phyloP scores from a whole-genome alignment of 768 basidiomycete genomes.

The Mycena rebaudengoi region DNA sequence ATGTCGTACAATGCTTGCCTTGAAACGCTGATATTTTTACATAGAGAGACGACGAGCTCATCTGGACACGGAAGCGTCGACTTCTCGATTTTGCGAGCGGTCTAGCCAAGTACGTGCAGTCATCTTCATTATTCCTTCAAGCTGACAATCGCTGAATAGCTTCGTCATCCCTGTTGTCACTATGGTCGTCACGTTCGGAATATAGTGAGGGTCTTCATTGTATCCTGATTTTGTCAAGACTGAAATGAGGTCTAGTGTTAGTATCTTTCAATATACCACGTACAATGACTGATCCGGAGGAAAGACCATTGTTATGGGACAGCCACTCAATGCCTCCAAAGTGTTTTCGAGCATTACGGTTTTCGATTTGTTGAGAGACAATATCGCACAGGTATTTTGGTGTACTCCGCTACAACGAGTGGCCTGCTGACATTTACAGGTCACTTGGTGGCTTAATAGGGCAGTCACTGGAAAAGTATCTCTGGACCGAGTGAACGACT shows the following conservation, averaged over 20 bases:
- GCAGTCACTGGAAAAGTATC: constrained; percentile 63
- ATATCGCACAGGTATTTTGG: neutral
- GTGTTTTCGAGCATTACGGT: constrained; percentile 63
- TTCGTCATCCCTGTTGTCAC: too few relatives aligned
- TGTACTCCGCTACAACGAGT: constrained; percentile 38
- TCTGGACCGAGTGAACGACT: constrained; percentile 59
- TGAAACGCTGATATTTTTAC: too few relatives aligned
- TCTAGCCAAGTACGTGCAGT: too few relatives aligned
- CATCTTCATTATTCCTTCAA: too few relatives aligned
- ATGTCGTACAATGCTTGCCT: constrained; percentile 56
- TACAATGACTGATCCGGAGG: neutral
- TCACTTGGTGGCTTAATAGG: constrained; percentile 7
- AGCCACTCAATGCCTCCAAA: constrained; percentile 47
- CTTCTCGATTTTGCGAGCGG: too few relatives aligned
- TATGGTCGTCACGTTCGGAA: too few relatives aligned
- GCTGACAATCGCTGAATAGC: too few relatives aligned
- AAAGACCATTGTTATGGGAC: constrained; percentile 48
- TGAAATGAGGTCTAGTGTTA: neutral
- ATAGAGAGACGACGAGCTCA: constrained; percentile 62
- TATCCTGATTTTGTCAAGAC: too few relatives aligned
- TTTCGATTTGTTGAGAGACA: constrained; percentile 62
- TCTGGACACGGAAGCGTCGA: too few relatives aligned
- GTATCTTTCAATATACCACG: neutral
- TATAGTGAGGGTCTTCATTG: too few relatives aligned
- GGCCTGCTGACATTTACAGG: constrained; percentile 43